Conservation (phyloP, 148 eudicot species). For the Nepenthes gracilis region DNA sequence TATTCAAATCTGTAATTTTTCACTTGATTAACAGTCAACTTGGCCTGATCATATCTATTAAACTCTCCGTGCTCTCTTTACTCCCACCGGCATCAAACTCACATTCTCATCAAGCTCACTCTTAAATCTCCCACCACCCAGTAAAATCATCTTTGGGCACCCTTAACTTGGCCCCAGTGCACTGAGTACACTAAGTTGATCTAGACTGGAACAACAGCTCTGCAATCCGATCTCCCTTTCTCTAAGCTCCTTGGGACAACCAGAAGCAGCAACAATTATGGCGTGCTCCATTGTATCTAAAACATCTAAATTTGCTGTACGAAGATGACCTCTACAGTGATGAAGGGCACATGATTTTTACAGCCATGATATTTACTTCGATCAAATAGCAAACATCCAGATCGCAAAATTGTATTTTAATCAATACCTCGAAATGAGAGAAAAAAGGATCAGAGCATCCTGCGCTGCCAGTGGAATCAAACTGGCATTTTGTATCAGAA, state of each 20-base stretch:
- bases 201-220: conserved; percentile 52
- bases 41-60: conserved; percentile 6
- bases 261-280: conserved; percentile 72
- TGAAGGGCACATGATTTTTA: too few species aligned
- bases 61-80: conserved; percentile 62
- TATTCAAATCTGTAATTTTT: conserved; percentile 61
- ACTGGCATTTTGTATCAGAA: too few species aligned
- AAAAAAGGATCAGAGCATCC: too few species aligned
- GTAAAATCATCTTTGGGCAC: conserved; percentile 15
- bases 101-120: conserved; percentile 13
- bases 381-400: too few species aligned
- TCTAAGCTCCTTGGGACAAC: conserved; percentile 64
- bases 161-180: conserved; percentile 52
- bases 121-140: conserved; percentile 10
- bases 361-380: too few species aligned
- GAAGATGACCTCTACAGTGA: conserved; percentile 37
- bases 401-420: too few species aligned
- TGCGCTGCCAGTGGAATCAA: too few species aligned
- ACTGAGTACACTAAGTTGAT: conserved; percentile 41
- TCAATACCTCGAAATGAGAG: too few species aligned
- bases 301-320: conserved; percentile 44
- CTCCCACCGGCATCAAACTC: conserved; percentile 21
- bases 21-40: conserved; percentile 24
- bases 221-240: conserved; percentile 54
- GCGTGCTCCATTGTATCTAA: conserved; percentile 72